Conservation (phyloP, 2,329 filamentous ascomycete species). For the Fusarium sp. region DNA sequence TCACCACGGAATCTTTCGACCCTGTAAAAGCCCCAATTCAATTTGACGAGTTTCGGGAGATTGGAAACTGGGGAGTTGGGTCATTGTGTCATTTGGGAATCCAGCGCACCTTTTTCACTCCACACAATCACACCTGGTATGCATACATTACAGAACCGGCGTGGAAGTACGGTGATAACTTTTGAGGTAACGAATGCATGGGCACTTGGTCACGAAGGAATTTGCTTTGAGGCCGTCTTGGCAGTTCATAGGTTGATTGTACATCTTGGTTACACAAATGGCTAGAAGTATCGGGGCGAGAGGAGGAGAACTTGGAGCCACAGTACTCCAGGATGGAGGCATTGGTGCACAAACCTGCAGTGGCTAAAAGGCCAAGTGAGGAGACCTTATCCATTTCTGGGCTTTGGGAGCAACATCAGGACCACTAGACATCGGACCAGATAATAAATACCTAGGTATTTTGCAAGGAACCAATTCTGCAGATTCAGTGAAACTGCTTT, state of each 20-base stretch:
- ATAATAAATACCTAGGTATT: no score
- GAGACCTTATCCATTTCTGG: neutral
- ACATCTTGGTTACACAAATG: neutral
- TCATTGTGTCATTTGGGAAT: neutral
- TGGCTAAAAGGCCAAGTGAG: neutral
- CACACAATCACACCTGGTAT: neutral
- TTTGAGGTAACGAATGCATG: neutral
- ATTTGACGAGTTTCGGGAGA: neutral
- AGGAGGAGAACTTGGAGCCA: neutral
- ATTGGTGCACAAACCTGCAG: neutral
- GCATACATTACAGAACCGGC: neutral
- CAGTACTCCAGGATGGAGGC: no score
- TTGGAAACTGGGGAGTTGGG: neutral
- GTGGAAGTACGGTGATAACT: neutral
- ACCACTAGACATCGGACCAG: neutral
- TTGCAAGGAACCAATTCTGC: neutral
- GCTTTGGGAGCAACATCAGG: neutral
- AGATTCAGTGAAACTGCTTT: no score
- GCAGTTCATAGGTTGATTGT: neutral
- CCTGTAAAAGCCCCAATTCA: neutral
- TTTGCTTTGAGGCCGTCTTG: neutral
- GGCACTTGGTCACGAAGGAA: neutral
- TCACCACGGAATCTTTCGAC: neutral
- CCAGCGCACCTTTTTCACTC: neutral
- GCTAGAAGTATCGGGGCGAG: neutral